Evolutionary conservation across 495 filamentous ascomycete species (phyloP), one percentile per base, ranked within the genome.

Genomic region (Lineolata rhizophorae): DNA sequence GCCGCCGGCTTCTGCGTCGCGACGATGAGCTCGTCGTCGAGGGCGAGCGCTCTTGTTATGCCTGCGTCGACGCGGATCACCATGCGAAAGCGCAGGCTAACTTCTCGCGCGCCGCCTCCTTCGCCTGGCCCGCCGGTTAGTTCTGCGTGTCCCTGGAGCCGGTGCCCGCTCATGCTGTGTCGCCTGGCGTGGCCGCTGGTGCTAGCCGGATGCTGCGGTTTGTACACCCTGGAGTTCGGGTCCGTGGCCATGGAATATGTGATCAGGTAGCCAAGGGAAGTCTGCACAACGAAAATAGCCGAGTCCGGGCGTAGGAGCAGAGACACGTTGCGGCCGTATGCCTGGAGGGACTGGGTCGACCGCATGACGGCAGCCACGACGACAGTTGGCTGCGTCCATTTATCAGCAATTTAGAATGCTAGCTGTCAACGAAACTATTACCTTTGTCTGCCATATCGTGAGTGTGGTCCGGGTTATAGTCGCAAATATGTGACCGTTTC

Each of bases 41-140:
- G 61, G 2, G 90, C 85, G 29, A 95, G 51, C n/a, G 75, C 81
- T 41, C 62, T 67, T 19, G 70, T 70, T 39, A 99, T 93, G 1
- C 90, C 90, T 5, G 90, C 90, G 51, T 99, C 87, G 14, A 99
- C 79, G 53, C 90, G 90, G 36, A 99, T 94, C 15, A 90, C 84
- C 81, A 94, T 94, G 31, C 87, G 65, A 55, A 99, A 95, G 13
- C 80, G 70, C 27, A 95, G 60, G 38, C 70, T 94, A 29, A 87
- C 69, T 49, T 95, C 85, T 27, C 66, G 65, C 13, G 93, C 73
- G 1, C 77, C 78, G 34, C 65, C 70, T n/a, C 73, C 72, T 48
- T 92, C 76, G 3, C 71, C 74, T 6, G 69, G 59, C 0, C 70
- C 75, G 29, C 40, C 36, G 9, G 27, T 35, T 12, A 47, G 9